Conservation (phyloP, 768 basidiomycete genomes). For the Kockovaella imperatae region DNA sequence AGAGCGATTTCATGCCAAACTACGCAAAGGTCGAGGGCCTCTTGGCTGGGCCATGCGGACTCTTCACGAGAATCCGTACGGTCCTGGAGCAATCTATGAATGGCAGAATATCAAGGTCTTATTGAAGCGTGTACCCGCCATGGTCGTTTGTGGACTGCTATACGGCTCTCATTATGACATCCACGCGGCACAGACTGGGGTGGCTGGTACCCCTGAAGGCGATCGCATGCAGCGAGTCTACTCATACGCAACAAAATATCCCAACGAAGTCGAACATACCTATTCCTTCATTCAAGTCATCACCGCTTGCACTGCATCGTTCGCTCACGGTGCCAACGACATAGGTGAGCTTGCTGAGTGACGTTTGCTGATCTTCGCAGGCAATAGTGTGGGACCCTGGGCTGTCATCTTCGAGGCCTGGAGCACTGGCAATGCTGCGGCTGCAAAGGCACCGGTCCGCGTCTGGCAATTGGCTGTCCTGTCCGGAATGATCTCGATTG, state of each 20-base stretch:
- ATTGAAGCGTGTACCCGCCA: constrained; percentile 25
- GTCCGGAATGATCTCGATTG: constrained; percentile 29
- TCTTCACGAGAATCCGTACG: constrained; percentile 44
- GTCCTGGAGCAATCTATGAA: constrained; percentile 31
- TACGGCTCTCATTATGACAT: constrained; percentile 41
- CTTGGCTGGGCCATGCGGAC: constrained; percentile 45
- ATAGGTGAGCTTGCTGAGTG: no score
- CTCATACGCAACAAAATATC: constrained; percentile 43
- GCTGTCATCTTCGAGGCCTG: constrained; percentile 48
- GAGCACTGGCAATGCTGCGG: constrained; percentile 32
- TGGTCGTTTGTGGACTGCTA: constrained; percentile 16
- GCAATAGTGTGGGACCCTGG: constrained; percentile 45
- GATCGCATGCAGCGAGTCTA: constrained; percentile 43
- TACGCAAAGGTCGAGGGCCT: constrained; percentile 34
- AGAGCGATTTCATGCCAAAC: constrained; percentile 34
- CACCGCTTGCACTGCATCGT: constrained; percentile 48
- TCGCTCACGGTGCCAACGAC: constrained; percentile 49
- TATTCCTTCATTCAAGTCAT: constrained; percentile 48
- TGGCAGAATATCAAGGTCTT: constrained; percentile 33
- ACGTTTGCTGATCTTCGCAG: no score
- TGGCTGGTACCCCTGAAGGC: constrained; percentile 41
- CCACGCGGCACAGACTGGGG: constrained; percentile 36
- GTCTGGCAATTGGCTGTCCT: constrained; percentile 47
- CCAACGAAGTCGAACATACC: constrained; percentile 47
- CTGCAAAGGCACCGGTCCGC: constrained; percentile 40